phyloP scores from a whole-genome alignment of 176 grass and related monocot species.

The Triticum timopheevii region DNA sequence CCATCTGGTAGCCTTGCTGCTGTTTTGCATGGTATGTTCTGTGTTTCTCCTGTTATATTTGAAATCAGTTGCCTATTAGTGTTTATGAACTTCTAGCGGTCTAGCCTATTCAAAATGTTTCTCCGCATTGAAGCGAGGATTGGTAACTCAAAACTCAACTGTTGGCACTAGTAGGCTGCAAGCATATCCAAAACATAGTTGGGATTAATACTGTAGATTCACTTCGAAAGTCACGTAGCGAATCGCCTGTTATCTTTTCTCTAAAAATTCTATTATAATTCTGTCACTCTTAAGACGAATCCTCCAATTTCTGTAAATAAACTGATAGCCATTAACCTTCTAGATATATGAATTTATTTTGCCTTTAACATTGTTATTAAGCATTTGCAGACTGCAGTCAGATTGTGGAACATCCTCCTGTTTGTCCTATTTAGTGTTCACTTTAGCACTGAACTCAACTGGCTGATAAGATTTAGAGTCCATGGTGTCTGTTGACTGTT shows the following conservation, averaged over 20 bases:
- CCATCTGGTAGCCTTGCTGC: conserved; percentile 66
- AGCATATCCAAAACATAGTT: neutral
- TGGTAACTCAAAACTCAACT: neutral
- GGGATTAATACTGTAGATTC: neutral
- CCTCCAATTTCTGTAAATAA: neutral
- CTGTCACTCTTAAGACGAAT: neutral
- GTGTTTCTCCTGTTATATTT: conserved; percentile 24
- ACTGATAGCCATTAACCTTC: neutral
- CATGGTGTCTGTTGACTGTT: neutral
- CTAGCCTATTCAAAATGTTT: neutral
- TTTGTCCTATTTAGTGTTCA: conserved; percentile 14
- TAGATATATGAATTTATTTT: neutral
- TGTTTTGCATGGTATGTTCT: conserved; percentile 81
- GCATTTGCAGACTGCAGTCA: neutral
- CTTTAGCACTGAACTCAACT: neutral
- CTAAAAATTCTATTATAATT: neutral
- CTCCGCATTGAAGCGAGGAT: neutral
- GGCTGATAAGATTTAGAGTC: neutral
- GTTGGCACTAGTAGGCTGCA: neutral
- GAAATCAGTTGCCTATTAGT: neutral
- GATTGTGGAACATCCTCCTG: neutral
- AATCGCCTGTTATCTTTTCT: neutral
- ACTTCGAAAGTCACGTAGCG: neutral
- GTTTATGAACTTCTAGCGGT: conserved; percentile 16
- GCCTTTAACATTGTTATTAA: neutral